Conservation (phyloP, 1,284 basidiomycete genomes). For the Sphagnurus paluster region DNA sequence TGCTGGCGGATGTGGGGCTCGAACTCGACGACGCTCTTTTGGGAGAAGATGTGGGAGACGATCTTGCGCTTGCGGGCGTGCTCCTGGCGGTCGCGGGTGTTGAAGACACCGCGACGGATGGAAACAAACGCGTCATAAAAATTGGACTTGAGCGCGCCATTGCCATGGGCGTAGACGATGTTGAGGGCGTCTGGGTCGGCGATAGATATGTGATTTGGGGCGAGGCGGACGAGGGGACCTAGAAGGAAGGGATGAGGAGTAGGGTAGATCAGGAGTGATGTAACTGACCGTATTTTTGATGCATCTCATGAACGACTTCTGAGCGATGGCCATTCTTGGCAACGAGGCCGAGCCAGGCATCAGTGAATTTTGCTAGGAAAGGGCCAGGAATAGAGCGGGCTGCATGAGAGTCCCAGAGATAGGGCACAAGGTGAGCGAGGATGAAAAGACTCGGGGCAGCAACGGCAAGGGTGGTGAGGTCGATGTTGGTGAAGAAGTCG, state of each 20-base stretch:
- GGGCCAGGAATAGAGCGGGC: slow-evolving; percentile 75
- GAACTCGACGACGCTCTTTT: slow-evolving; percentile 80
- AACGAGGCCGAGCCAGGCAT: slow-evolving; percentile 75
- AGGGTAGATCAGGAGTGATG: background rate
- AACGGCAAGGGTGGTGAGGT: slow-evolving; percentile 24
- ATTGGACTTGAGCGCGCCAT: slow-evolving; percentile 72
- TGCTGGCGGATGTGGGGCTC: slow-evolving; percentile 75
- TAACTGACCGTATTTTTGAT: slow-evolving; percentile 72
- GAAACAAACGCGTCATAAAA: slow-evolving; percentile 88
- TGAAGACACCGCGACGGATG: slow-evolving; percentile 79
- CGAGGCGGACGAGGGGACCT: slow-evolving; percentile 84
- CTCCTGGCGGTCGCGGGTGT: slow-evolving; percentile 80
- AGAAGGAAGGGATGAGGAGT: slow-evolving; percentile 1
- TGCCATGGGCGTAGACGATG: slow-evolving; percentile 78
- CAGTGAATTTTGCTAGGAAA: slow-evolving; percentile 71
- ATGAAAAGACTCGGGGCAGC: slow-evolving; percentile 32
- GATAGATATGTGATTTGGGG: slow-evolving; percentile 85
- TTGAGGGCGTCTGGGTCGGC: slow-evolving; percentile 78
- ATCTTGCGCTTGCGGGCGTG: slow-evolving; percentile 91
- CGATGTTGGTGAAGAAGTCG: slow-evolving; percentile 10
- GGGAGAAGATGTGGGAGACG: slow-evolving; percentile 85
- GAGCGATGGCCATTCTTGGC: slow-evolving; percentile 74
- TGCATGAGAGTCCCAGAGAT: slow-evolving; percentile 56
- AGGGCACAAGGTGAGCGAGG: slow-evolving; percentile 56
- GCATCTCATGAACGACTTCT: slow-evolving; percentile 74